phyloP scores from a whole-genome alignment of 192 early-diverging fungal species.

The Coemansia aciculifera region DNA sequence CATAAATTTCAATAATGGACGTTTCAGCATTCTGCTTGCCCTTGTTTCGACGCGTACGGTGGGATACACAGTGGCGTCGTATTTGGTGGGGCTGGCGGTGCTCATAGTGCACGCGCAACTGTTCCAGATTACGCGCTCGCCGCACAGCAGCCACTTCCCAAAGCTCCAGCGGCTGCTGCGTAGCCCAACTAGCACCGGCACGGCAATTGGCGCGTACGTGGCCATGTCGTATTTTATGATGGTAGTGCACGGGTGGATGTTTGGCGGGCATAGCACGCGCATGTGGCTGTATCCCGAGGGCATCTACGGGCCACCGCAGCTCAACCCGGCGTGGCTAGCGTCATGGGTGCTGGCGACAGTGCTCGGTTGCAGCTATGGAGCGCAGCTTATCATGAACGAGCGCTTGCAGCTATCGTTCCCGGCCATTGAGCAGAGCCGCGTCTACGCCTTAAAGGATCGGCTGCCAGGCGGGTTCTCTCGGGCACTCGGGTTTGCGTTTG shows the following conservation, averaged over 20 bases:
- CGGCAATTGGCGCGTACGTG: conserved; percentile 17
- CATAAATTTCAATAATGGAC: conserved; percentile 27
- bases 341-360: conserved; percentile 29
- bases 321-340: conserved; percentile 49
- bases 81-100: conserved; percentile 22
- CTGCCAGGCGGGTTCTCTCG: conserved; percentile 35
- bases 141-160: conserved; percentile 45
- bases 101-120: conserved; percentile 30
- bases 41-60: conserved; percentile 39
- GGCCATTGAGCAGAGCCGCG: conserved; percentile 44
- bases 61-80: conserved; percentile 34
- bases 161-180: conserved; percentile 49
- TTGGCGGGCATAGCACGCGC: conserved; percentile 23
- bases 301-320: conserved; percentile 47
- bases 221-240: conserved; percentile 27
- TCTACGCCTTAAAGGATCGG: conserved; percentile 46
- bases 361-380: conserved; percentile 29
- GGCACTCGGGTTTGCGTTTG: conserved; percentile 29
- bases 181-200: conserved; percentile 21
- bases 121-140: conserved; percentile 38
- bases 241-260: conserved; percentile 30
- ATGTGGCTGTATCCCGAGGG: conserved; percentile 55
- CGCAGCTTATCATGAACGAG: conserved; percentile 32
- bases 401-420: conserved; percentile 52
- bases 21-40: conserved; percentile 19